Base-by-base conservation (phyloP, 2,329 filamentous ascomycete genomes). In the Claviceps paspali region DNA sequence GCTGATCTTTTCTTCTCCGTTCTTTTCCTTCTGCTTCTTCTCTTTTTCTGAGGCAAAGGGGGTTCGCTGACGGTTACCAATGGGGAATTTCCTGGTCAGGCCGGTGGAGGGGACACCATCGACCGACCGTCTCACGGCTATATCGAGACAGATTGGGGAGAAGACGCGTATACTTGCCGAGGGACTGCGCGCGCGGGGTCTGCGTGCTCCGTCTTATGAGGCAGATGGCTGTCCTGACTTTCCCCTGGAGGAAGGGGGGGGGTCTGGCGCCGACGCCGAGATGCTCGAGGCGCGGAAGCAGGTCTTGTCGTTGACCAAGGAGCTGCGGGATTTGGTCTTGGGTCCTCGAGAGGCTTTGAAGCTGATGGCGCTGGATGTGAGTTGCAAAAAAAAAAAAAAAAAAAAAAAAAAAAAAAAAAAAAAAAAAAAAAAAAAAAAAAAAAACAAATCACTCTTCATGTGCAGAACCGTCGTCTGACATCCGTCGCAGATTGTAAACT, bases 351-450 rank as follows among this genome's bases (percentile, higher is more conserved):
- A 50, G 23, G 38, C 30, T 14, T 35, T 54, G 21, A 47, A 47
- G 23, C 42, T 46, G 17, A 40, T 53, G 29, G 48, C 47, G 3
- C 49, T 50, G 46, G 52, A 53, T 39, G 51, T 52, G 42, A 43
- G 49, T 35, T n/a, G n/a, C n/a, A n/a, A n/a, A n/a, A n/a, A n/a
- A n/a, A n/a, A n/a, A n/a, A n/a, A n/a, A n/a, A n/a, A n/a, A n/a
- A n/a, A n/a, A n/a, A n/a, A n/a, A 12, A 18, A 29, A 10, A 15
- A 17, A 17, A 5, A 10, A 17, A 29, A 10, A 29, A 17, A 29
- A 29, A 18, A 10, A 14, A 10, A 9, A 9, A 17, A 11, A 29
- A 14, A 4, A 10, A 17, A 9, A 11, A 14, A 10, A 17, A 29
- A 29, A 15, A 29, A 29, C 1, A 5, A 14, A 5, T 17, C 4